phyloP scores from a whole-genome alignment of 192 early-diverging fungal species.

The Entomortierella chlamydospora region DNA sequence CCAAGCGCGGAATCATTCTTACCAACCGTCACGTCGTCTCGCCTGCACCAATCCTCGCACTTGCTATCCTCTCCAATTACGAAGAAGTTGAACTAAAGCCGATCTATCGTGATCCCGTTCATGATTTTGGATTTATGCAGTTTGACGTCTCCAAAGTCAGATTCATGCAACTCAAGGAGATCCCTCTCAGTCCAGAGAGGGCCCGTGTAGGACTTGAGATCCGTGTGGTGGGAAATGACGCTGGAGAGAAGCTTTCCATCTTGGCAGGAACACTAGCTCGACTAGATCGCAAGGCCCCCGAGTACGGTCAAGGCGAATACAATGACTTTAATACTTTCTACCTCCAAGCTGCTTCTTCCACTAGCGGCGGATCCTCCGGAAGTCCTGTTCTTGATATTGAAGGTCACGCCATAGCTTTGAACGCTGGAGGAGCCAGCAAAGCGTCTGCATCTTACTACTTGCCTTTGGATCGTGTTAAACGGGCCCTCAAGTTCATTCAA shows the following conservation, averaged over 20 bases:
- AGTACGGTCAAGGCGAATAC: conserved; percentile 75
- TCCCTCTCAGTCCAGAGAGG: conserved; percentile 72
- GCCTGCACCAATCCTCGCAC: conserved; percentile 76
- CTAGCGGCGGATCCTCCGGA: conserved; percentile 82
- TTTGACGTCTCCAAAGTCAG: conserved; percentile 77
- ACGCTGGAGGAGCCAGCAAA: conserved; percentile 75
- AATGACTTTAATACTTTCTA: conserved; percentile 90
- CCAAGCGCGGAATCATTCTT: conserved; percentile 76
- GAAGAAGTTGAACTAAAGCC: conserved; percentile 79
- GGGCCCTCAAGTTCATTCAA: conserved; percentile 71
- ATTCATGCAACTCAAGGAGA: conserved; percentile 76
- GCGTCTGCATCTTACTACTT: conserved; percentile 81
- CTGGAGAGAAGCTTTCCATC: conserved; percentile 84
- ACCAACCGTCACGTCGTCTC: conserved; percentile 86
- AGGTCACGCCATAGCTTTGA: conserved; percentile 81
- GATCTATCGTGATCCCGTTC: conserved; percentile 84
- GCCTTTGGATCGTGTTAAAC: conserved; percentile 79
- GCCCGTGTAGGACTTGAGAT: conserved; percentile 83
- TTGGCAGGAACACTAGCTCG: conserved; percentile 79
- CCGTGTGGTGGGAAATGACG: conserved; percentile 83
- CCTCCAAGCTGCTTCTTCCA: conserved; percentile 78
- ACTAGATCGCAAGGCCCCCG: conserved; percentile 77
- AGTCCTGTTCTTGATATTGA: conserved; percentile 83
- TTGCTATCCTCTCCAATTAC: conserved; percentile 80
- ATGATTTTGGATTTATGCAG: conserved; percentile 87